Evolutionary conservation across 768 basidiomycete species (phyloP), one percentile per base, ranked within the genome.

Genomic region (Pleurotus citrinopileatus): DNA sequence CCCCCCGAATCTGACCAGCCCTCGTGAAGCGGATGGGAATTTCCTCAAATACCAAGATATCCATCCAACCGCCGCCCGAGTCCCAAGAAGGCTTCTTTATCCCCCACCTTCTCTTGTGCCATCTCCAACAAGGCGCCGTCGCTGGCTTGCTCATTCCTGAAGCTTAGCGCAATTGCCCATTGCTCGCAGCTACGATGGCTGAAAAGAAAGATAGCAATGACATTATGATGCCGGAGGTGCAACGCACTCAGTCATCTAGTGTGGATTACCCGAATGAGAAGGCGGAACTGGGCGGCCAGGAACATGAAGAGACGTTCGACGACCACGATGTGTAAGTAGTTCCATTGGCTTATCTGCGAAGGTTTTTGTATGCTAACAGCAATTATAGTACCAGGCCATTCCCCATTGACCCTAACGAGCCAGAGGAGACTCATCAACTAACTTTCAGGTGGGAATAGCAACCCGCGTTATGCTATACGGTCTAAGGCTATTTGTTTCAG

Each of bases 381-480:
- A 17, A 32, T n/a, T 10, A 26, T 20, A 77, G 75, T 27, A 60
- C 74, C 19, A 69, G 69, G 42, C 82, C 82, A 3, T 84, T 86
- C 69, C 82, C 82, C 36, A 62, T 78, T 17, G 75, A 80, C 56
- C 77, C 79, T 12, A 61, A 76, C 59, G 73, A 73, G 12, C 61
- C 68, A 0, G 74, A 73, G 29, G 80, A 82, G 60, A 74, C 73
- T 13, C 77, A 78, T 53, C 80, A 79, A 62, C 73, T 83, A 43
- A 79, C 81, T 8, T 56, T 81, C 58, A 73, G 75, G 72, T 73
- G 17, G 20, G n/a, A n/a, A n/a, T n/a, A n/a, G 64, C 34, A 19
- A 13, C n/a, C n/a, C 19, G 53, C 54, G 23, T 3, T 53, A 22
- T 5, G 27, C 4, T 9, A 5, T 12, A 27, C 32, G 10, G 9